Evolutionary conservation across 352 stramenopile species (phyloP).

Genomic region (Pilasporangium apinafurcum): DNA sequence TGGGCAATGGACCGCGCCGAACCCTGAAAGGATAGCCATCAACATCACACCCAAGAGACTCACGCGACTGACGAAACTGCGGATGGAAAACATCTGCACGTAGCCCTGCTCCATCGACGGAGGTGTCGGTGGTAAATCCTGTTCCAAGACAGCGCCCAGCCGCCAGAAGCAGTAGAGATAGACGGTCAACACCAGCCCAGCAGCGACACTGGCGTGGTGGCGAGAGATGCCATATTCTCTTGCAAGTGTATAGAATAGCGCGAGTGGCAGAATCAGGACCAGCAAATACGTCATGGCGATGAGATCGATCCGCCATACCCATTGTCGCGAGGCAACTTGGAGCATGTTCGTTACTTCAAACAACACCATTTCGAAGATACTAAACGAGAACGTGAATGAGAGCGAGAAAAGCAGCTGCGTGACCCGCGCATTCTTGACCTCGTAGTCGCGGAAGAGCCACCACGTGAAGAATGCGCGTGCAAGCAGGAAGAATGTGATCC

Average conservation of each 20-base stretch:
- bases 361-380: constrained; percentile 75
- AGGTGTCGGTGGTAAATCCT: constrained; percentile 24
- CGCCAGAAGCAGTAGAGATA: constrained; percentile 80
- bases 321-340: constrained; percentile 50
- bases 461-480: constrained; percentile 75
- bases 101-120: constrained; percentile 47
- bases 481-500: constrained; percentile 56
- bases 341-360: constrained; percentile 78
- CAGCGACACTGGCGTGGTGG: constrained; percentile 12
- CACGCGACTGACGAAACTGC: constrained; percentile 77
- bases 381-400: constrained; percentile 73
- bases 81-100: constrained; percentile 74
- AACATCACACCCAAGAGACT: constrained; percentile 77
- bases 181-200: constrained; percentile 19
- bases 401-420: constrained; percentile 68
- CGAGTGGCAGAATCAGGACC: constrained; percentile 66
- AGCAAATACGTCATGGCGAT: constrained; percentile 73
- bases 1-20: constrained; percentile 78
- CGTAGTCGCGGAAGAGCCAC: constrained; percentile 84
- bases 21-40: constrained; percentile 77
- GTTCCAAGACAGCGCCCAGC: constrained; percentile 47
- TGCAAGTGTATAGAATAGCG: constrained; percentile 71
- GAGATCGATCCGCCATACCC: constrained; percentile 70
- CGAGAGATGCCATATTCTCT: constrained; percentile 42
- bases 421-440: constrained; percentile 43